A percentile compares a stretch with the other conserved stretches of the same genome.
phyloP scores from a whole-genome alignment of 768 basidiomycete genomes.

The Boletus rubropictus region DNA sequence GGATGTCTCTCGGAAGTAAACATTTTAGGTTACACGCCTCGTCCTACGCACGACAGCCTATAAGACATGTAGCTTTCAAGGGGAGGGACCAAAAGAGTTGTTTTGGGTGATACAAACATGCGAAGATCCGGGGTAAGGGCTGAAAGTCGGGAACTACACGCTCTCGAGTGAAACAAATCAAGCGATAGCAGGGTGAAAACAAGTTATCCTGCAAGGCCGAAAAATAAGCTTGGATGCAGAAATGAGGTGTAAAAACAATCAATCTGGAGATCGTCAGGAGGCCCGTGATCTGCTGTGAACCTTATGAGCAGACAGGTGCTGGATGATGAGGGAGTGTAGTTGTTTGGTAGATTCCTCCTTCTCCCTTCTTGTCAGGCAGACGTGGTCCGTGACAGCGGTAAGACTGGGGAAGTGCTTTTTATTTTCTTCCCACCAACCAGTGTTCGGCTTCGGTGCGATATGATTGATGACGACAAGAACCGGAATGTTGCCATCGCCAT shows the following conservation, averaged over 20 bases:
- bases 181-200: no score
- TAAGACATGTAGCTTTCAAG: neutral
- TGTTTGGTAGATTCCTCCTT: slow-evolving; percentile 18
- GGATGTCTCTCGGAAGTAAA: neutral
- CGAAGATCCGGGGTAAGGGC: neutral
- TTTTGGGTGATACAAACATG: neutral
- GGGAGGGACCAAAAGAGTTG: neutral
- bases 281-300: neutral
- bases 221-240: neutral
- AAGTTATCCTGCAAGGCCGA: neutral
- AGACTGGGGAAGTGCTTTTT: slow-evolving; percentile 18
- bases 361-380: slow-evolving; percentile 15
- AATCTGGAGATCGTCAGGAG: neutral
- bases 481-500: slow-evolving; percentile 11
- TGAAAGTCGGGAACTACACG: neutral
- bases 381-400: slow-evolving; percentile 8
- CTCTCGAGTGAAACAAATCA: neutral
- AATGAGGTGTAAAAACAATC: neutral
- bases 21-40: neutral
- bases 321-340: slow-evolving; percentile 15
- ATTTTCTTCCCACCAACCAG: slow-evolving; percentile 21
- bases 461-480: slow-evolving; percentile 22
- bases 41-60: neutral
- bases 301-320: slow-evolving; percentile 7
- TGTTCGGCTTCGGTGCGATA: slow-evolving; percentile 15